These are phyloP conservation scores for Bremia lactucae DNA, from an alignment of 352 stramenopile genomes.

Conservation along the genomic window DNA sequence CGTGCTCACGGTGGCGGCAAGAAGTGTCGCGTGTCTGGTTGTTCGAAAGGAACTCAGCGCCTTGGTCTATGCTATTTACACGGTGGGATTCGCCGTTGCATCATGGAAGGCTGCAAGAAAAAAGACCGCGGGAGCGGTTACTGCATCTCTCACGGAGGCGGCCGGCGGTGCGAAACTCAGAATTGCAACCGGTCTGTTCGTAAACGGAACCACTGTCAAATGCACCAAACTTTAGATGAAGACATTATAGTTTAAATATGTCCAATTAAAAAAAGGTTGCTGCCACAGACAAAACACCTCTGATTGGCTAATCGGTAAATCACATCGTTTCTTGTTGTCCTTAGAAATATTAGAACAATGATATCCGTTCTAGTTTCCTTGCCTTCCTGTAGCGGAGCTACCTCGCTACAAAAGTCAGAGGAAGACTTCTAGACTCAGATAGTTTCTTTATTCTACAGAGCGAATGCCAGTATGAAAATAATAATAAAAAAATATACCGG, in stretches of 20 bases:
- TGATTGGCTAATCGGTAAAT: no score
- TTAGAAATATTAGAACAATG: no score
- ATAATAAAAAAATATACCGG: no score
- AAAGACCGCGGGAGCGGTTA: constrained; percentile 79
- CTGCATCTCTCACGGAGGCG: constrained; percentile 72
- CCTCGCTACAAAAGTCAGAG: no score
- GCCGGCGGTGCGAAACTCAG: constrained; percentile 46
- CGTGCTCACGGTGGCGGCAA: constrained; percentile 46
- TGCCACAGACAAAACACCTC: no score
- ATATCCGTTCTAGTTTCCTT: no score
- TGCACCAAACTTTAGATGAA: constrained; percentile 33
- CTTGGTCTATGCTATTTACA: constrained; percentile 72
- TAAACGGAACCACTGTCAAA: constrained; percentile 68
- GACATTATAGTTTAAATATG: constrained; percentile 22
- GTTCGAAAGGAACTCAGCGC: constrained; percentile 67
- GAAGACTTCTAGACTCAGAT: no score
- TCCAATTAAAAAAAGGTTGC: no score
- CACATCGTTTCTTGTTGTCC: no score
- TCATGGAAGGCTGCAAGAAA: constrained; percentile 66
- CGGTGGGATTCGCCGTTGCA: constrained; percentile 62
- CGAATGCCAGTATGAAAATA: no score
- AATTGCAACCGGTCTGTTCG: constrained; percentile 56
- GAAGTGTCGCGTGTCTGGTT: constrained; percentile 54
- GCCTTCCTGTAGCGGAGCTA: no score
- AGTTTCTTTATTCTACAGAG: no score